Conservation (phyloP, 768 basidiomycete species). For the Tephrocybe sp. region DNA sequence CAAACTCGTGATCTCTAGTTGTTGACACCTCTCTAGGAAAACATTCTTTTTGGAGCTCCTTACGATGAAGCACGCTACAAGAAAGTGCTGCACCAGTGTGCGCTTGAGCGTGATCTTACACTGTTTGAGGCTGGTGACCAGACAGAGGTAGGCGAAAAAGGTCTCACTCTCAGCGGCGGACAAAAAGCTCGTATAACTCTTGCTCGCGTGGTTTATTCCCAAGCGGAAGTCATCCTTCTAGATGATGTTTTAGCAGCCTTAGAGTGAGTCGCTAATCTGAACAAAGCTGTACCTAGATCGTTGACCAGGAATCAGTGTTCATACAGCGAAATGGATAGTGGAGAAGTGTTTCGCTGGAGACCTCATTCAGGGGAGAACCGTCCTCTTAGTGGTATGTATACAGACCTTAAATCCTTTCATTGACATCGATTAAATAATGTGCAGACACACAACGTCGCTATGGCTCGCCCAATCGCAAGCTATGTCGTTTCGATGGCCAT, state of each 20-base stretch:
- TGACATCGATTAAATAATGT: not conserved
- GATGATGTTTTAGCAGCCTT: conserved; percentile 72
- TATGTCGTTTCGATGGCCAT: conserved; percentile 53
- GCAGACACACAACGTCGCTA: conserved; percentile 50
- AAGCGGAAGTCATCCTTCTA: conserved; percentile 60
- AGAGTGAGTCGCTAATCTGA: conserved; percentile 33
- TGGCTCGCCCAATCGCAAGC: conserved; percentile 50
- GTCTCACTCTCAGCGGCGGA: conserved; percentile 54
- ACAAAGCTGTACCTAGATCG: not conserved
- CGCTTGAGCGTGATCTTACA: conserved; percentile 68
- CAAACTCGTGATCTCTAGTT: not conserved
- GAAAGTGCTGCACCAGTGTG: conserved; percentile 72
- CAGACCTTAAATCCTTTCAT: not conserved
- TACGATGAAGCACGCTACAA: conserved; percentile 79
- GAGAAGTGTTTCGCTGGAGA: conserved; percentile 78
- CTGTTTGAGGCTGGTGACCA: conserved; percentile 65
- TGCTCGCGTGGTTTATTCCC: conserved; percentile 44
- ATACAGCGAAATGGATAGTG: conserved; percentile 81
- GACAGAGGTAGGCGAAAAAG: conserved; percentile 74
- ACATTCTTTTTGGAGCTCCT: conserved; percentile 77
- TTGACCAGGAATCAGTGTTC: conserved; percentile 35
- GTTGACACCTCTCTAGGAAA: conserved; percentile 43
- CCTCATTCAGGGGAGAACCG: conserved; percentile 72
- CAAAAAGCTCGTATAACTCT: conserved; percentile 50
- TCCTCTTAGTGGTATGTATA: conserved; percentile 69